Percentiles rank a stretch among this genome's conserved stretches.
Conservation (phyloP, 306 rosid genomes). For the Coriaria nepalensis region DNA sequence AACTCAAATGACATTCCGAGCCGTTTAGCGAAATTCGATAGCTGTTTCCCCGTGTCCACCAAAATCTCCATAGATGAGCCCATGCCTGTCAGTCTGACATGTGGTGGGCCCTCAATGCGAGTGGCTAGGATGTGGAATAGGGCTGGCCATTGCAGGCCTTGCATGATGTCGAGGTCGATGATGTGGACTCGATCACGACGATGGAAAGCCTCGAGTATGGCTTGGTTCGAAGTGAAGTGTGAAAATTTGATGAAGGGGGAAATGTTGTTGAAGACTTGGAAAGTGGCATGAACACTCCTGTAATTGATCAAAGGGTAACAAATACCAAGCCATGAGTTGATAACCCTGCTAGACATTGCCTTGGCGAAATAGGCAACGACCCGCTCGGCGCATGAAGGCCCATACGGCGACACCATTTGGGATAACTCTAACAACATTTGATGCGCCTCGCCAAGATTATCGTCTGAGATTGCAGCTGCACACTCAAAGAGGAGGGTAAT, state of each 20-base stretch:
- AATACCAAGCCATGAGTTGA: conserved; percentile 55
- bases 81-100: conserved; percentile 49
- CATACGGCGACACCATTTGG: conserved; percentile 66
- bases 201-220: conserved; percentile 67
- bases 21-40: conserved; percentile 47
- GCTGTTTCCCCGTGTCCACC: conserved; percentile 51
- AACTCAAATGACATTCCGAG: conserved; percentile 57
- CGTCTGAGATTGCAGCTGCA: conserved; percentile 72
- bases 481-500: conserved; percentile 62
- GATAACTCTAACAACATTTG: conserved; percentile 51
- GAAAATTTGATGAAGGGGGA: conserved; percentile 81
- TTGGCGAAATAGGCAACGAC: conserved; percentile 67
- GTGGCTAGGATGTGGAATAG: conserved; percentile 65
- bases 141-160: conserved; percentile 88
- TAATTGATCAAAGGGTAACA: conserved; percentile 48
- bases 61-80: conserved; percentile 55
- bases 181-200: conserved; percentile 38
- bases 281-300: conserved; percentile 33
- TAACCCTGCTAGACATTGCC: conserved; percentile 62
- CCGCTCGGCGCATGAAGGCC: conserved; percentile 61
- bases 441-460: conserved; percentile 58
- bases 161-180: conserved; percentile 83
- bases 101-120: conserved; percentile 50
- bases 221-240: conserved; percentile 83
- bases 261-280: conserved; percentile 57